Evolutionary conservation across 2,329 filamentous ascomycete species (phyloP).

Genomic region (Mycosphaerella sp.): DNA sequence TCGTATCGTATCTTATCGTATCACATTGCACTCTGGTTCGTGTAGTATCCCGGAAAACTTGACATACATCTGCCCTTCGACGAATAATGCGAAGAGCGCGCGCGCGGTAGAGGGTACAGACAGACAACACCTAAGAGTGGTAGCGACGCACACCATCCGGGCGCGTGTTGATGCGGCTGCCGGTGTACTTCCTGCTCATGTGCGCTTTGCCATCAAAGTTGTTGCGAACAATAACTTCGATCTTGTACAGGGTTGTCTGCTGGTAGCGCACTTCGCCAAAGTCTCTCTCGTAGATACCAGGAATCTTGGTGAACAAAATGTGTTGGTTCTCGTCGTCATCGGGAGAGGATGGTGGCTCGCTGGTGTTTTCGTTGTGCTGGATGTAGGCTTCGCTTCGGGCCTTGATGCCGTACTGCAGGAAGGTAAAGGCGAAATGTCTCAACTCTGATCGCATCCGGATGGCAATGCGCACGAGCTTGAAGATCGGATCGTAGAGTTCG

Average conservation of each 20-base stretch:
- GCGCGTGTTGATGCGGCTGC: too few relatives aligned
- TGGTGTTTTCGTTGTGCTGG: not conserved
- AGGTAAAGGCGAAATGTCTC: constrained; percentile 9
- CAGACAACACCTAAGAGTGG: too few relatives aligned
- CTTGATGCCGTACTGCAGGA: constrained; percentile 6
- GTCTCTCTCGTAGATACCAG: constrained; percentile 6
- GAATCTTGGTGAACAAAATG: constrained; percentile 7
- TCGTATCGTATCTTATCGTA: too few relatives aligned
- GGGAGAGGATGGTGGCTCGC: not conserved
- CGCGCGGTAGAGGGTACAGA: too few relatives aligned
- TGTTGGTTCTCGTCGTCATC: constrained; percentile 1
- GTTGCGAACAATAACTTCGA: constrained; percentile 1
- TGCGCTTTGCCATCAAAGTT: not conserved
- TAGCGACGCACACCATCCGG: not conserved
- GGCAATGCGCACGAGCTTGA: constrained; percentile 10
- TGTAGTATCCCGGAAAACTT: too few relatives aligned
- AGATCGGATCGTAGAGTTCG: constrained; percentile 2
- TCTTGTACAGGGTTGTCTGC: constrained; percentile 3
- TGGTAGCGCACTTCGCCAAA: not conserved
- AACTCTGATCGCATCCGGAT: constrained; percentile 11
- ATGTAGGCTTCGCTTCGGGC: constrained; percentile 1
- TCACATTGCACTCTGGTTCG: too few relatives aligned
- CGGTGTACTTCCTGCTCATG: not conserved
- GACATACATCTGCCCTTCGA: too few relatives aligned
- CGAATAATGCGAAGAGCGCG: too few relatives aligned